Percentiles rank a stretch among this genome's conserved stretches.
phyloP scores from a whole-genome alignment of 2,329 filamentous ascomycete species.

The Aspergillus fumigatus region DNA sequence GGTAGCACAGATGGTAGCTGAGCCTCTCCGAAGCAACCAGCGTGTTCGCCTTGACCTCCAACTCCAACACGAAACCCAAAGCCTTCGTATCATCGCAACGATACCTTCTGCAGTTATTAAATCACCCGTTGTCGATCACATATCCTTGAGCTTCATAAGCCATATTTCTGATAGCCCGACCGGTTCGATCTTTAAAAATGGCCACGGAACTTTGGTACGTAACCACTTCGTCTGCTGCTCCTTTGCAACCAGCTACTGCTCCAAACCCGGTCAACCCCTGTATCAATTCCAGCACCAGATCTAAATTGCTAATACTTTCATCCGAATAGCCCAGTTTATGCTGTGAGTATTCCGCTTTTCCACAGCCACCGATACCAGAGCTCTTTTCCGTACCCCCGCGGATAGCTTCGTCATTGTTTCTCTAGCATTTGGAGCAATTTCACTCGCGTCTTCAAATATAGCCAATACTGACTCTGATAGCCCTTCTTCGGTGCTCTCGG shows the following conservation, averaged over 20 bases:
- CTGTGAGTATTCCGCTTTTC: conserved; percentile 67
- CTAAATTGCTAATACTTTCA: conserved; percentile 19
- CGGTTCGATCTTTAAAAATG: conserved; percentile 53
- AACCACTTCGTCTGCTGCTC: conserved; percentile 31
- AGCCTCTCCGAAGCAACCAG: conserved; percentile 27
- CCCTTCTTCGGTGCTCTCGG: conserved; percentile 98
- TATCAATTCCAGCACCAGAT: background rate
- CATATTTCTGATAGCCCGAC: conserved; percentile 13
- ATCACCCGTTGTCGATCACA: conserved; percentile 15
- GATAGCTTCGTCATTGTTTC: conserved; percentile 9
- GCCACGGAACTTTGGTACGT: conserved; percentile 77
- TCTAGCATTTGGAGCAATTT: conserved; percentile 5
- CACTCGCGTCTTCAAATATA: conserved; percentile 4
- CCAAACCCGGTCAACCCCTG: background rate
- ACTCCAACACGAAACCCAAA: conserved; percentile 23
- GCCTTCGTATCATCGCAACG: conserved; percentile 26
- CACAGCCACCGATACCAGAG: background rate
- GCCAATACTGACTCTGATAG: conserved; percentile 35
- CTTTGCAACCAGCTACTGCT: conserved; percentile 16
- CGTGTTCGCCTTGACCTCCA: conserved; percentile 34
- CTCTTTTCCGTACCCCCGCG: conserved; percentile 3
- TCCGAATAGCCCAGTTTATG: conserved; percentile 81
- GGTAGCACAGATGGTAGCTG: conserved; percentile 21
- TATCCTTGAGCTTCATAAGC: conserved; percentile 13
- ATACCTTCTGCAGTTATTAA: conserved; percentile 20